Evolutionary conservation across 371 early-diverging fungal species (phyloP).

Genomic region (Mortierella sp.): DNA sequence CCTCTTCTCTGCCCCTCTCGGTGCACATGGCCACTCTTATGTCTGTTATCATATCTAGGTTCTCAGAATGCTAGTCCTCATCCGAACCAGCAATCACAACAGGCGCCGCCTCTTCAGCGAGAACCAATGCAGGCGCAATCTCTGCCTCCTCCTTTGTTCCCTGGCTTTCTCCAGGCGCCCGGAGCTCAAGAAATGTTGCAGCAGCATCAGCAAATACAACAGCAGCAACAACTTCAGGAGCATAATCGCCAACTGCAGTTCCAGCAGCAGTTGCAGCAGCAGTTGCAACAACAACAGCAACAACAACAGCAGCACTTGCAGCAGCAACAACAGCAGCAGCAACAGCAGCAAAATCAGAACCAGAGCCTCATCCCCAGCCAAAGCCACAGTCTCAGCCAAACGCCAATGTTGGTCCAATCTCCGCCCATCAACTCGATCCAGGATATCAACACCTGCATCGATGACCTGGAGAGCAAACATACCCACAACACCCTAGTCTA

Average conservation of each 20-base stretch:
- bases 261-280: constrained; percentile 15
- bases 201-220: constrained; percentile 8
- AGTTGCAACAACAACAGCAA: constrained; percentile 18
- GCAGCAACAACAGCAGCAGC: constrained; percentile 30
- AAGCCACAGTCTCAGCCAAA: constrained; percentile 34
- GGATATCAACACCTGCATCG: constrained; percentile 55
- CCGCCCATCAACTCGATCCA: constrained; percentile 49
- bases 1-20: background rate
- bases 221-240: constrained; percentile 16
- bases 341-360: constrained; percentile 19
- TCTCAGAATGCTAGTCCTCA: constrained; percentile 1
- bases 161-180: constrained; percentile 28
- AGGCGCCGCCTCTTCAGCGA: background rate
- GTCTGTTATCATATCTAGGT: background rate
- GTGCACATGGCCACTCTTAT: background rate
- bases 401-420: constrained; percentile 47
- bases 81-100: constrained; percentile 15
- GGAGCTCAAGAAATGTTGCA: constrained; percentile 32
- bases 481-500: constrained; percentile 59
- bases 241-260: constrained; percentile 6
- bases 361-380: constrained; percentile 21
- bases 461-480: constrained; percentile 58
- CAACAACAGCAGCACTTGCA: constrained; percentile 26
- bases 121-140: constrained; percentile 9
- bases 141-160: constrained; percentile 25